Base-by-base conservation (phyloP, 495 filamentous ascomycete genomes). In the Zalerion maritima region DNA sequence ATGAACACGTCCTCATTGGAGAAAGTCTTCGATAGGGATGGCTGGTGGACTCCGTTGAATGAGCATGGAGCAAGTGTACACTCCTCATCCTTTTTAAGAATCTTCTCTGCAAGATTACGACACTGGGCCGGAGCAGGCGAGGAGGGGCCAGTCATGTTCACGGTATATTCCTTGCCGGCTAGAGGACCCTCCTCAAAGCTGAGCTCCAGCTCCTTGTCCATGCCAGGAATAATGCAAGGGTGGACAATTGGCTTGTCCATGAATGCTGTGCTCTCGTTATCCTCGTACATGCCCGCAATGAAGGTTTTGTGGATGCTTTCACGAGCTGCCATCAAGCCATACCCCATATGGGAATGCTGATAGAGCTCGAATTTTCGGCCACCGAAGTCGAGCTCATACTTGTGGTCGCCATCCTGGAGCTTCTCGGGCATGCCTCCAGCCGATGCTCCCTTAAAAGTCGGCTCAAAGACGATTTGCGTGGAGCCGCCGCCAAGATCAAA, bases 381-480 rank as follows among this genome's bases (percentile, higher is more conserved):
- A 37, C 87, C 86, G 38, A 94, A 96, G 22, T 74, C 65, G 36
- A 97, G 72, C 25, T 77, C 68, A 55, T 97, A 97, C 57, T 94
- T 94, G 67, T 97, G 91, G 50, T 96, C 91, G 38, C 89, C 89
- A 21, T 83, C 75, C 13, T 72, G 69, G 29, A 97, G 61, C 41
- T 70, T 78, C 45, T 83, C 78, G 2, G 89, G 89, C 78, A 96
- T 84, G 35, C 87, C 87, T 31, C 80, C 80, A 23, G 53, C 52
- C 6, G 65, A 49, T 36, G 69, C 57, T 34, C 66, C 70, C 47
- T 77, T 69, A 50, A 92, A 97, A n/a, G 75, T 93, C 11, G 89
- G 89, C 52, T 96, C 69, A 57, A 94, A 97, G 35, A 96, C 89
- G 46, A 97, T 93, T 60, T 97, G 89, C 14, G 89, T 97, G 10